Percentiles rank a stretch among this genome's conserved stretches.
These are phyloP conservation scores for Pelargonium cotyledonis DNA, from an alignment of 441 rosid genomes.

Conservation along the genomic window DNA sequence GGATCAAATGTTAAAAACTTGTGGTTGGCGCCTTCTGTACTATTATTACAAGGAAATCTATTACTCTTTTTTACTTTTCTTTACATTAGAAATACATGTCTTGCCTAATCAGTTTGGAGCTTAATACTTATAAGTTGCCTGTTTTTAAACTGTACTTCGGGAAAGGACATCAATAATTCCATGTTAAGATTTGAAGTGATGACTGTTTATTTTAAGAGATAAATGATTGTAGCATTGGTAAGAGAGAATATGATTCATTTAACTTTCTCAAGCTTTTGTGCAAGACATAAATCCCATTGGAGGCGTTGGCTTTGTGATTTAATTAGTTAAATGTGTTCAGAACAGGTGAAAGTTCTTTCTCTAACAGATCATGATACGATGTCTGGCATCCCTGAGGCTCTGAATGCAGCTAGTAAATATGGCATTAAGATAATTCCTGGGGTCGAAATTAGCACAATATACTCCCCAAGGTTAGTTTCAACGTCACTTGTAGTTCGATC, in stretches of 20 bases:
- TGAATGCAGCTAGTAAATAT: constrained; percentile 64
- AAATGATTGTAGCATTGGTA: not conserved
- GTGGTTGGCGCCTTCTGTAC: not conserved
- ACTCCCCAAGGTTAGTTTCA: constrained; percentile 43
- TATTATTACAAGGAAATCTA: not conserved
- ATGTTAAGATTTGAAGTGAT: not conserved
- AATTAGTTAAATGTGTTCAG: constrained; percentile 35
- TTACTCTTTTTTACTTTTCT: not conserved
- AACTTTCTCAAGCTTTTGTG: not conserved
- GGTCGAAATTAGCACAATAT: constrained; percentile 82
- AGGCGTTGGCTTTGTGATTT: constrained; percentile 14
- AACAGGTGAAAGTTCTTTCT: constrained; percentile 89
- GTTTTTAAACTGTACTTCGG: too few species aligned
- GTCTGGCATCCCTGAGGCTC: constrained; percentile 81
- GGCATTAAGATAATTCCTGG: constrained; percentile 86
- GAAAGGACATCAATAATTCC: not conserved
- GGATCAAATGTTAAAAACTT: not conserved
- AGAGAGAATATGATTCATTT: too few species aligned
- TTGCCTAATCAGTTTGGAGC: too few species aligned
- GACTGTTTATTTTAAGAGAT: not conserved
- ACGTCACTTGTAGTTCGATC: not conserved
- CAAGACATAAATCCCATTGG: not conserved
- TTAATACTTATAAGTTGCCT: too few species aligned
- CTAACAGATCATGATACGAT: constrained; percentile 91
- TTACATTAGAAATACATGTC: too few species aligned